Evolutionary conservation across 2,329 filamentous ascomycete genomes (phyloP), one percentile per base, ranked within the genome.

Genomic region (Neonectria punicea): DNA sequence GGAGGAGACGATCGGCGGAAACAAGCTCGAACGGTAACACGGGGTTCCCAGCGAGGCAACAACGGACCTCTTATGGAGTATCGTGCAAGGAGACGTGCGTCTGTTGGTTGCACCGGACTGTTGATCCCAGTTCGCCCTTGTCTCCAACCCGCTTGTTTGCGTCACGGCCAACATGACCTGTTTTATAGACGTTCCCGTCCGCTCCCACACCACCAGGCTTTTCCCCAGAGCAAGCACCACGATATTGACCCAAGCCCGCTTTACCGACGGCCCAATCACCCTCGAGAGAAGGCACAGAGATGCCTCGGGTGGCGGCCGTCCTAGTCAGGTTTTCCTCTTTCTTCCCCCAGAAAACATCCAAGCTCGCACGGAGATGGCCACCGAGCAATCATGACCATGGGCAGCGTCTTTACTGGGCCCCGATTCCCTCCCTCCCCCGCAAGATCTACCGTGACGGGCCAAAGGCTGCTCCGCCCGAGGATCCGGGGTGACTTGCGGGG

Each of bases 291-390:
- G 5, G 11, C n/a, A 10, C 32, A 22, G 66, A 59, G 58, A 66
- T 73, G 60, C 73, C 73, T 73, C 70, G 73, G 73, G 67, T 73
- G 71, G 69, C 70, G 72, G 69, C 41, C 60, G 49, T 61, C 39
- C 36, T 51, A 34, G 30, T 14, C 14, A 6, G 39, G 50, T 14
- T n/a, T 22, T 2, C 30, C 28, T 32, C 28, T 13, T 7, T 7
- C 10, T 9, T 18, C 3, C 16, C 8, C 28, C 8, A 32, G 16
- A 4, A 34, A 25, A 34, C 10, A 34, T 10, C 25, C 16, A 32
- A 28, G 25, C 47, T 39, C 30, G 49, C 49, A 7, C 9, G 13
- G 22, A 16, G 7, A 28, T 16, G 11, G 22, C 22, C 46, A 47
- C 44, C 11, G 44, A 22, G 25, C 18, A 25, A 25, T 32, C 60